Conservation (phyloP, 768 basidiomycete genomes). For the Trametes punicea region DNA sequence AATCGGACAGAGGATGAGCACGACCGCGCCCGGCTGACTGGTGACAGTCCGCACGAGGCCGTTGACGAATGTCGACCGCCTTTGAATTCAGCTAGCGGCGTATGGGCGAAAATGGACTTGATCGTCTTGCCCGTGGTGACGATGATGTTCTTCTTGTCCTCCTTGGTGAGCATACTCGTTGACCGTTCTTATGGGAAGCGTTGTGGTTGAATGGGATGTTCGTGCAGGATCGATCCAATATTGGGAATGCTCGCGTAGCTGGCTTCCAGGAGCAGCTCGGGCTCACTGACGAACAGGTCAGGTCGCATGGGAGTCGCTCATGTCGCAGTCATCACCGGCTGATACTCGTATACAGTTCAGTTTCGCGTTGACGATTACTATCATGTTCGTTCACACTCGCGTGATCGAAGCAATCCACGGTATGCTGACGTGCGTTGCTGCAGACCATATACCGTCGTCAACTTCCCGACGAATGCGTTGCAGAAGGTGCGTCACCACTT, state of each 20-base stretch:
- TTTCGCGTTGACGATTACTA: neutral
- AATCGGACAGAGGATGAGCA: neutral
- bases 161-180: neutral
- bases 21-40: neutral
- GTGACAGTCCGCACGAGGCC: neutral
- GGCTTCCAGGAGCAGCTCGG: slow-evolving; percentile 1
- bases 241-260: slow-evolving; percentile 3
- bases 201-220: neutral
- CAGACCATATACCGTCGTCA: slow-evolving; percentile 27
- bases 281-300: slow-evolving; percentile 2
- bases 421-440: slow-evolving; percentile 26
- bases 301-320: no score
- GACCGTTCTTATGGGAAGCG: no score
- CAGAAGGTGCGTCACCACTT: slow-evolving; percentile 7
- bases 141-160: slow-evolving; percentile 1
- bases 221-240: slow-evolving; percentile 6
- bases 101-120: slow-evolving; percentile 7
- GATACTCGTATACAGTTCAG: neutral
- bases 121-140: neutral
- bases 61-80: neutral
- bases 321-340: neutral
- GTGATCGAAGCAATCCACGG: neutral
- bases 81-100: neutral
- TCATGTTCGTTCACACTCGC: neutral
- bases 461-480: slow-evolving; percentile 25